Percentiles rank a stretch among this genome's conserved stretches.
Evolutionary conservation across 805 yeast genomes (phyloP).

Genomic region (Starmerella gropengiesseri): DNA sequence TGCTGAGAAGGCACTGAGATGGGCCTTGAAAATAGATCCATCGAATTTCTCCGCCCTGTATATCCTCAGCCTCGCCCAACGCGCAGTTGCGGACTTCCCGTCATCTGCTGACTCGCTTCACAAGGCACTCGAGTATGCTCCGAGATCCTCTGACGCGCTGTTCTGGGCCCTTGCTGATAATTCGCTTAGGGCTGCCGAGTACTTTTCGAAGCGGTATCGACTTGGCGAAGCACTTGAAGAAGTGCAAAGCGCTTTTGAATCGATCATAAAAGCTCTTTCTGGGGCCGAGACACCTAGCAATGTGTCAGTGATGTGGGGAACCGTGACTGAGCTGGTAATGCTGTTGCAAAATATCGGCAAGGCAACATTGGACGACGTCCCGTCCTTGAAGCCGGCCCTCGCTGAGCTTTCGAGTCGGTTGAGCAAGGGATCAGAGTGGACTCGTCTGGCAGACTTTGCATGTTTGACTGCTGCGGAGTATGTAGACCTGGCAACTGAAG

Average conservation of each 20-base stretch:
- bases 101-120: slow-evolving; percentile 43
- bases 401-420: neutral
- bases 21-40: slow-evolving; percentile 46
- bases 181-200: slow-evolving; percentile 35
- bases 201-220: slow-evolving; percentile 48
- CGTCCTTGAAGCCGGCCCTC: neutral
- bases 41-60: slow-evolving; percentile 53
- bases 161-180: slow-evolving; percentile 41
- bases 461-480: slow-evolving; percentile 2
- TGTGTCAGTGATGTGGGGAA: slow-evolving; percentile 9
- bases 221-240: slow-evolving; percentile 51
- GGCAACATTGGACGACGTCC: neutral
- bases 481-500: slow-evolving; percentile 6
- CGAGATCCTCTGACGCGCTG: slow-evolving; percentile 36
- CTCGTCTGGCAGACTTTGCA: neutral
- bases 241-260: slow-evolving; percentile 39
- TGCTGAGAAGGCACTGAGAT: slow-evolving; percentile 67
- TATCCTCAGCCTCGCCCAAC: slow-evolving; percentile 53
- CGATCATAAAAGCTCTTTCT: slow-evolving; percentile 31
- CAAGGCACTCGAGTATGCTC: slow-evolving; percentile 16
- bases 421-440: neutral
- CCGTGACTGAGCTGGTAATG: slow-evolving; percentile 5
- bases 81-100: slow-evolving; percentile 55
- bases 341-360: neutral
- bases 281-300: neutral